phyloP scores from a whole-genome alignment of 2,329 filamentous ascomycete species.

The Aspergillus proliferans region DNA sequence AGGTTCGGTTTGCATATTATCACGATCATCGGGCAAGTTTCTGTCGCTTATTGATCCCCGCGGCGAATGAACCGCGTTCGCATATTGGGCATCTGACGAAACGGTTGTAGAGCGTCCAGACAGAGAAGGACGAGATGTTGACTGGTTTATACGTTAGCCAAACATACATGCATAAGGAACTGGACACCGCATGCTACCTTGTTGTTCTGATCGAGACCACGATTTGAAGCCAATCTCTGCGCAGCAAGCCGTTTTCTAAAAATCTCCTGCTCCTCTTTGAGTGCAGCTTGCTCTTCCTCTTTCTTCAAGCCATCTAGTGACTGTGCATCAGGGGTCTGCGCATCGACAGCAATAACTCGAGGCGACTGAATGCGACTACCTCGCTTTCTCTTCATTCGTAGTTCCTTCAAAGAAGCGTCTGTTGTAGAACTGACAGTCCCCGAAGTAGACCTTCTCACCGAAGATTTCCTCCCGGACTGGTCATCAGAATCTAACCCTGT shows the following conservation, averaged over 20 bases:
- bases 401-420: conserved; percentile 40
- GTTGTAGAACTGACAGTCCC: conserved; percentile 45
- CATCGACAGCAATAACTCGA: conserved; percentile 19
- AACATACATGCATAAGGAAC: background rate
- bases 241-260: conserved; percentile 51
- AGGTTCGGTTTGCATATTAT: conserved; percentile 22
- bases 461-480: conserved; percentile 59
- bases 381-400: conserved; percentile 29
- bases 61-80: conserved; percentile 5
- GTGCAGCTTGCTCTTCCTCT: conserved; percentile 50
- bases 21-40: conserved; percentile 3
- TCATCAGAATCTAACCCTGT: conserved; percentile 57
- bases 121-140: conserved; percentile 4
- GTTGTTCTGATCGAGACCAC: conserved; percentile 40
- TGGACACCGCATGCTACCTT: conserved; percentile 19
- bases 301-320: conserved; percentile 51
- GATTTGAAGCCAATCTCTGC: conserved; percentile 47
- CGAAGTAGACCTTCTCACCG: conserved; percentile 34
- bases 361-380: conserved; percentile 21
- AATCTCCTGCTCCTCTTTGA: conserved; percentile 53
- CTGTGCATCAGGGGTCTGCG: conserved; percentile 33
- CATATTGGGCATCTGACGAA: conserved; percentile 4
- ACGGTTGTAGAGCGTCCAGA: conserved; percentile 5
- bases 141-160: conserved; percentile 4
- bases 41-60: conserved; percentile 9